phyloP scores from a whole-genome alignment of 495 filamentous ascomycete species.

The Hypoxylon lienhwacheense region DNA sequence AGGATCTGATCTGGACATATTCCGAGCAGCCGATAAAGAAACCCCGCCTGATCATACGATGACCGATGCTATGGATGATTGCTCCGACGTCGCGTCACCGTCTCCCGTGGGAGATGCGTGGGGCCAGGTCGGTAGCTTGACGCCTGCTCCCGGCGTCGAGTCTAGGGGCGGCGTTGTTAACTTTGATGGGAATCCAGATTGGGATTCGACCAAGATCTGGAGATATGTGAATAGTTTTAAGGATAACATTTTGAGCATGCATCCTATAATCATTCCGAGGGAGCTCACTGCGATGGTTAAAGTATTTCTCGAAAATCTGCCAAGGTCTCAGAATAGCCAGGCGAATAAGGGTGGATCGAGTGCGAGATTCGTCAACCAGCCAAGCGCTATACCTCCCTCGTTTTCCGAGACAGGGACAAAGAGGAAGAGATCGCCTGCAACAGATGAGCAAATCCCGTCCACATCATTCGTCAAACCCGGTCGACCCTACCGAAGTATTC shows the following conservation, averaged over 20 bases:
- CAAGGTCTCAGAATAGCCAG: slow-evolving; percentile 31
- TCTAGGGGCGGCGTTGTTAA: slow-evolving; percentile 55
- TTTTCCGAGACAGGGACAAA: slow-evolving; percentile 53
- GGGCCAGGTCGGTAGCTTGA: slow-evolving; percentile 54
- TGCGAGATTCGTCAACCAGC: slow-evolving; percentile 36
- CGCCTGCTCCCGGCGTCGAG: slow-evolving; percentile 42
- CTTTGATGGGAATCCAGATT: slow-evolving; percentile 62
- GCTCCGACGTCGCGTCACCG: slow-evolving; percentile 54
- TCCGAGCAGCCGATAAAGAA: slow-evolving; percentile 41
- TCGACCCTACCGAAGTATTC: slow-evolving; percentile 60
- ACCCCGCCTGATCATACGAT: slow-evolving; percentile 38
- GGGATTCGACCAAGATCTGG: slow-evolving; percentile 63
- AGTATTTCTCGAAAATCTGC: slow-evolving; percentile 50
- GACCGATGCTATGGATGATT: slow-evolving; percentile 41
- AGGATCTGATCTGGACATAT: slow-evolving; percentile 56
- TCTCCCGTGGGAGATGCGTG: slow-evolving; percentile 49
- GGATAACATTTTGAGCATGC: slow-evolving; percentile 80
- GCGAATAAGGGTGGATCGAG: slow-evolving; percentile 22
- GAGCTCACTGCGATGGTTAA: slow-evolving; percentile 55
- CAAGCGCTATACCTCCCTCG: slow-evolving; percentile 29
- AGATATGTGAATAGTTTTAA: slow-evolving; percentile 72
- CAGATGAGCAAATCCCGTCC: slow-evolving; percentile 41
- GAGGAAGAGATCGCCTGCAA: slow-evolving; percentile 59
- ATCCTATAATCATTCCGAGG: slow-evolving; percentile 72
- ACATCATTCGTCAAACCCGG: slow-evolving; percentile 42